phyloP scores from a whole-genome alignment of 257 asterid genomes.

The Fraxinus americana region DNA sequence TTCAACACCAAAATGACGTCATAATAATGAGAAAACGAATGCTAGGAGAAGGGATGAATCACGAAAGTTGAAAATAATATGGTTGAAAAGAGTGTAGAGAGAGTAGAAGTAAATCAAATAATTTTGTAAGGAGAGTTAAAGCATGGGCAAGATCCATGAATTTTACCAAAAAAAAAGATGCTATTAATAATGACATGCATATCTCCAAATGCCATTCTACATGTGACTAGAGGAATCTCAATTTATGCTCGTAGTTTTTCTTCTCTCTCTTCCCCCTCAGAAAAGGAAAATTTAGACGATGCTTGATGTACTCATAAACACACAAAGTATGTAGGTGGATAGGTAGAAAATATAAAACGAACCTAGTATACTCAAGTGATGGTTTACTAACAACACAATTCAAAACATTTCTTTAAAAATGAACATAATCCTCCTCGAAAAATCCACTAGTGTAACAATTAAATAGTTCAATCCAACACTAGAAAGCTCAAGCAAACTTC shows the following conservation, averaged over 20 bases:
- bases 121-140: background rate
- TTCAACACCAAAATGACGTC: background rate
- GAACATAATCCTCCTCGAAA: background rate
- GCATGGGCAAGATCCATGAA: background rate
- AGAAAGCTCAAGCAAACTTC: constrained; percentile 9
- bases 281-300: background rate
- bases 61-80: background rate
- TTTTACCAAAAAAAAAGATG: background rate
- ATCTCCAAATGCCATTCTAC: background rate
- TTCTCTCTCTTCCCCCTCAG: background rate
- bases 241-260: background rate
- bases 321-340: no score
- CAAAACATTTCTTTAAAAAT: no score
- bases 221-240: background rate
- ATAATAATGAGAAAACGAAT: background rate
- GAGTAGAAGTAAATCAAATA: background rate
- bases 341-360: no score
- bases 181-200: background rate
- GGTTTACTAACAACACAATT: no score
- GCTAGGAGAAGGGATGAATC: background rate
- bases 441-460: constrained; percentile 1
- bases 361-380: no score
- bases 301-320: no score
- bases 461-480: constrained; percentile 22
- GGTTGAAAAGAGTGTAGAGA: background rate